phyloP scores from a whole-genome alignment of 805 yeast species.

The Schwanniomyces pseudopolymorphus region DNA sequence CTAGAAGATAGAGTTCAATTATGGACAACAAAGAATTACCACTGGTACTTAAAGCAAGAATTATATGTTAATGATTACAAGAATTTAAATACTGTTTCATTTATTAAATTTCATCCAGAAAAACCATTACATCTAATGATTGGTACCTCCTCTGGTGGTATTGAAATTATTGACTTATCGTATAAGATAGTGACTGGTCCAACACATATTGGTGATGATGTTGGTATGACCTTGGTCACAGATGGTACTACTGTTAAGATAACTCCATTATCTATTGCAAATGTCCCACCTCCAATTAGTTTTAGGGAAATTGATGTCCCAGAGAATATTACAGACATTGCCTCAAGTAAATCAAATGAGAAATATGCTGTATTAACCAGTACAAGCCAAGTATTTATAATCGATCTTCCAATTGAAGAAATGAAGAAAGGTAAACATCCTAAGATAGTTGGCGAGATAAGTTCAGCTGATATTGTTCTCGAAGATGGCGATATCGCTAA shows the following conservation, averaged over 20 bases:
- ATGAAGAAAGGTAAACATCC: conserved; percentile 53
- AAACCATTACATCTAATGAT: conserved; percentile 74
- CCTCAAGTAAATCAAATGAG: conserved; percentile 61
- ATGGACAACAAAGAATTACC: conserved; percentile 91
- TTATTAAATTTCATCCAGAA: conserved; percentile 84
- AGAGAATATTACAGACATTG: conserved; percentile 59
- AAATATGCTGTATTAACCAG: conserved; percentile 57
- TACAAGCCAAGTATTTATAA: conserved; percentile 26
- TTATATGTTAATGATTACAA: conserved; percentile 35
- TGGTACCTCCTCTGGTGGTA: conserved; percentile 45
- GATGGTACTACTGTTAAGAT: conserved; percentile 72
- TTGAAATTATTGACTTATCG: conserved; percentile 69
- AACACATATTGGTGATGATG: conserved; percentile 61
- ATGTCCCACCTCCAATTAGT: conserved; percentile 93
- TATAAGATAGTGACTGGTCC: conserved; percentile 68
- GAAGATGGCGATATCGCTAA: conserved; percentile 48
- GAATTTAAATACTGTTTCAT: conserved; percentile 30
- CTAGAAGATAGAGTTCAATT: conserved; percentile 65
- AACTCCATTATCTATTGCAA: conserved; percentile 82
- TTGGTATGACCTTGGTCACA: conserved; percentile 76
- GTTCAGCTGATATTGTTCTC: conserved; percentile 34
- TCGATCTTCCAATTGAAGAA: conserved; percentile 49
- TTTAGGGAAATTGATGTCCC: conserved; percentile 60
- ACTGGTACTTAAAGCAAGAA: conserved; percentile 93
- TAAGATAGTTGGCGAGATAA: conserved; percentile 28